Percentiles rank a stretch among this genome's conserved stretches.
These are phyloP conservation scores for Collybiopsis luxurians DNA, from an alignment of 768 basidiomycete genomes.

Conservation along the genomic window DNA sequence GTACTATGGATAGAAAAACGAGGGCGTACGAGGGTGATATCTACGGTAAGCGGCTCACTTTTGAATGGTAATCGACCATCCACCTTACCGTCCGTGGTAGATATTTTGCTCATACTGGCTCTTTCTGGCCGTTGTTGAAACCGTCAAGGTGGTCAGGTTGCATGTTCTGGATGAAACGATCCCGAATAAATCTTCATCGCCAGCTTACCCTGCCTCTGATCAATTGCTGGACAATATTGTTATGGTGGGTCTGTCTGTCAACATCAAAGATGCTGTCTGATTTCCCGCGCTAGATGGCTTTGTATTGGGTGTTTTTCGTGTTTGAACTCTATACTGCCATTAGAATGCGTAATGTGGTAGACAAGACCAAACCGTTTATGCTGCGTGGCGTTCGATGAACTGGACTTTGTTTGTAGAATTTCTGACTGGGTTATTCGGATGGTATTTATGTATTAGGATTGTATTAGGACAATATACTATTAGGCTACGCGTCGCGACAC, in stretches of 20 bases:
- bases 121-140: neutral
- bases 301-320: constrained; percentile 17
- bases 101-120: constrained; percentile 4
- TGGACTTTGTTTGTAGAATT: neutral
- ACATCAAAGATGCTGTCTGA: neutral
- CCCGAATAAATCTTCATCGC: constrained; percentile 1
- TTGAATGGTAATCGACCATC: neutral
- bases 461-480: too few relatives aligned
- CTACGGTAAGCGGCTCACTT: neutral
- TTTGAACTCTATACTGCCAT: constrained; percentile 10
- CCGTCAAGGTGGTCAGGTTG: constrained; percentile 7
- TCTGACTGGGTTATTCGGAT: too few relatives aligned
- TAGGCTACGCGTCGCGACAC: neutral
- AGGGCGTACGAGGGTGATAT: neutral
- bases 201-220: constrained; percentile 5
- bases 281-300: neutral
- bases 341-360: neutral
- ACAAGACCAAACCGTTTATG: neutral
- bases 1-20: constrained; percentile 1
- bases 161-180: constrained; percentile 5
- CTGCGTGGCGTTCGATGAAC: neutral
- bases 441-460: too few relatives aligned
- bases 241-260: neutral
- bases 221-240: constrained; percentile 7
- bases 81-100: neutral